Evolutionary conservation across 2,329 filamentous ascomycete species (phyloP).

Genomic region (Aureobasidium subglaciale): DNA sequence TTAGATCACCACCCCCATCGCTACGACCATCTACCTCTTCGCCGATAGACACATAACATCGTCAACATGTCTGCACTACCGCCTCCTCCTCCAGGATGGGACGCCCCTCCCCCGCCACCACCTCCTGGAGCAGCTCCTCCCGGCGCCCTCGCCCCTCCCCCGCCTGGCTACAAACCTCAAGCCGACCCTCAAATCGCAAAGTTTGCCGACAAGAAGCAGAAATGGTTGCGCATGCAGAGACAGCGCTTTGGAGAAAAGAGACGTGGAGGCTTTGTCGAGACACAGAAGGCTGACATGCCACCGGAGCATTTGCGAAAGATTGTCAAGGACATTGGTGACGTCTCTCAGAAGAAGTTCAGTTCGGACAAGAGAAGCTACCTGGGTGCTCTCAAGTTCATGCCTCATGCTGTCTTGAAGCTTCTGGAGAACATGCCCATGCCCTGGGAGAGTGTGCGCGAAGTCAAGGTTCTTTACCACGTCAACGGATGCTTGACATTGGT

Average conservation of each 20-base stretch:
- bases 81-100: constrained; percentile 59
- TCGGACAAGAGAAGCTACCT: constrained; percentile 97
- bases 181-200: constrained; percentile 82
- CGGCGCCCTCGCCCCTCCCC: constrained; percentile 56
- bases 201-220: constrained; percentile 97
- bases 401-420: constrained; percentile 92
- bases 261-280: constrained; percentile 93
- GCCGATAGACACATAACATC: neutral
- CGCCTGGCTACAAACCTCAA: constrained; percentile 75
- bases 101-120: constrained; percentile 39
- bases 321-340: constrained; percentile 95
- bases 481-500: constrained; percentile 96
- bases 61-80: constrained; percentile 48
- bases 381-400: constrained; percentile 98
- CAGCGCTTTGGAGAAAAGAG: constrained; percentile 96
- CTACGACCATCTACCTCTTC: neutral
- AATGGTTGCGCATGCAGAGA: constrained; percentile 89
- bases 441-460: constrained; percentile 92
- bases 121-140: constrained; percentile 44
- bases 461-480: constrained; percentile 96
- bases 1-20: constrained; percentile 9
- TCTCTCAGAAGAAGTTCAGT: constrained; percentile 98
- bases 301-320: constrained; percentile 98
- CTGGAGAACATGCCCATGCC: constrained; percentile 99
- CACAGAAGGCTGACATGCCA: constrained; percentile 97